Conservation (phyloP, 1,284 basidiomycete species). For the Omphalotus olearius region DNA sequence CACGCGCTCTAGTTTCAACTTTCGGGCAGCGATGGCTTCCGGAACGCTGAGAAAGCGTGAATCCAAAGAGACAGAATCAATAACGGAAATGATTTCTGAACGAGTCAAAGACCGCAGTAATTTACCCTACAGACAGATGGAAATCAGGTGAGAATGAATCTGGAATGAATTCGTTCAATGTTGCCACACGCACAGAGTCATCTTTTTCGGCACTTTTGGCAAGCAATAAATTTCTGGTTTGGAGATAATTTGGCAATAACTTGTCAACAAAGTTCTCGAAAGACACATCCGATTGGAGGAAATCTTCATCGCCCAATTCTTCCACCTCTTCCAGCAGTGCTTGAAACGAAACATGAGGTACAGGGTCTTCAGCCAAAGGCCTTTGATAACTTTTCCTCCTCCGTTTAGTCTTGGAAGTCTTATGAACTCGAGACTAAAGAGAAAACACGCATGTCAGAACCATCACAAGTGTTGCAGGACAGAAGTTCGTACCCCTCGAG, state of each 20-base stretch:
- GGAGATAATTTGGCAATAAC: conserved; percentile 30
- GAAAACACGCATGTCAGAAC: neutral
- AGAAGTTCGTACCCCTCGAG: neutral
- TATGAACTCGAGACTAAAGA: neutral
- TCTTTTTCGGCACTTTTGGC: conserved; percentile 26
- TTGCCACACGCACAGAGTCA: conserved; percentile 21
- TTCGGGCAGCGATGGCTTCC: conserved; percentile 39
- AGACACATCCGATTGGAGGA: conserved; percentile 11
- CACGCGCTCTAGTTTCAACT: conserved; percentile 43
- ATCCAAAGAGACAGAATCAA: conserved; percentile 14
- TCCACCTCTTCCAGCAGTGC: conserved; percentile 20
- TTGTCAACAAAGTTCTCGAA: conserved; percentile 36
- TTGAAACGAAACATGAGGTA: conserved; percentile 11
- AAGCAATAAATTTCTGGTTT: conserved; percentile 25
- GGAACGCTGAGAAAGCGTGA: conserved; percentile 19
- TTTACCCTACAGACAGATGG: conserved; percentile 28
- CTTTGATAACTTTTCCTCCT: conserved; percentile 4
- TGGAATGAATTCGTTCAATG: no score
- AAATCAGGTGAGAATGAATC: neutral
- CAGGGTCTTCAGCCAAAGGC: neutral
- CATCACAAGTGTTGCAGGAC: neutral
- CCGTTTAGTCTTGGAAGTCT: conserved; percentile 8
- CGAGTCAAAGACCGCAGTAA: conserved; percentile 33
- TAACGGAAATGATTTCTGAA: conserved; percentile 30
- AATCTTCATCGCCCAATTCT: conserved; percentile 10